A percentile compares a stretch with the other conserved stretches of the same genome.
Evolutionary conservation across 805 yeast genomes (phyloP).

Genomic region (Teunomyces gatunensis): DNA sequence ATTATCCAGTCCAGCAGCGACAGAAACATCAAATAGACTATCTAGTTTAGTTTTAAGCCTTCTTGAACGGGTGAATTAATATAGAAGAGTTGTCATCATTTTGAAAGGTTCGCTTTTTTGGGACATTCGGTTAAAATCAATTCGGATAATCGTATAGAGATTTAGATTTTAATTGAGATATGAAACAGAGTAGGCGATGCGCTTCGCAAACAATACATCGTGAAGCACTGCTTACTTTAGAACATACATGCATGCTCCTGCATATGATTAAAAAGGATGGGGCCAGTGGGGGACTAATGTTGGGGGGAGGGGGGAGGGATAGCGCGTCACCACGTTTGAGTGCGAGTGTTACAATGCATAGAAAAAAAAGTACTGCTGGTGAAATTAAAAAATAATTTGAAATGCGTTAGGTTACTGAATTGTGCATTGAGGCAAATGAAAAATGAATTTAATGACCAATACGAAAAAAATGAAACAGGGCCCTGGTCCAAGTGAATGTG

Average conservation of each 20-base stretch:
- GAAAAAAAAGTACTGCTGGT: background rate
- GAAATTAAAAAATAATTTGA: background rate
- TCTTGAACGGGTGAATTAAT: background rate
- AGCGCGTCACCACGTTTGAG: background rate
- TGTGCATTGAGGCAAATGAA: background rate
- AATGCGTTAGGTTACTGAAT: background rate
- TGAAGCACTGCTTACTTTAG: background rate
- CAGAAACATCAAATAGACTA: conserved; percentile 3
- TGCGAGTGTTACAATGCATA: background rate
- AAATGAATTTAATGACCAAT: background rate
- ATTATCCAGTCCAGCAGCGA: background rate
- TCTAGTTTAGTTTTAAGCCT: conserved; percentile 8
- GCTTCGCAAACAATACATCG: background rate
- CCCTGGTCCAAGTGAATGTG: background rate
- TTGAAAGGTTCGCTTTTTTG: background rate
- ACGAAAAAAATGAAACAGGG: background rate
- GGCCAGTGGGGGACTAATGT: background rate
- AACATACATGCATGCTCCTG: background rate
- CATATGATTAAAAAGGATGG: background rate
- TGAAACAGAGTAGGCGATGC: background rate
- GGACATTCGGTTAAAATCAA: background rate
- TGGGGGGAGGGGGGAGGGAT: too few species aligned
- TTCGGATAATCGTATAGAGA: background rate
- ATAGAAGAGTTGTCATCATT: background rate
- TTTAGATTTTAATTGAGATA: background rate